phyloP scores from a whole-genome alignment of 345 rosid genomes.

The Populus ilicifolia region DNA sequence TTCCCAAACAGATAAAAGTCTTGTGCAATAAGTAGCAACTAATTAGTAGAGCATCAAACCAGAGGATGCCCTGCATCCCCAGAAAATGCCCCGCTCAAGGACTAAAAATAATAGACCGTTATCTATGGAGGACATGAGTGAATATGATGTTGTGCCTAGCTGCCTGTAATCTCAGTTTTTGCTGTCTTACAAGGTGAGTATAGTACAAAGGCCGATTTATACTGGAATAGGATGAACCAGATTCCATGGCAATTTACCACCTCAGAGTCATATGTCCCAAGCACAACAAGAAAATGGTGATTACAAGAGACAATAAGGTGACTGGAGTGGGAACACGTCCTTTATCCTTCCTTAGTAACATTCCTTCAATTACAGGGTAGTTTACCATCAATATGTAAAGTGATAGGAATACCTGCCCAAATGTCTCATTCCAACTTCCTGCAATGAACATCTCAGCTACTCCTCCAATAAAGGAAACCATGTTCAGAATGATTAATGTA shows the following conservation, averaged over 20 bases:
- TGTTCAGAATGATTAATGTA: slow-evolving; percentile 13
- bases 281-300: slow-evolving; percentile 1
- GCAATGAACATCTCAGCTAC: slow-evolving; percentile 5
- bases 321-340: slow-evolving; percentile 16
- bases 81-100: neutral
- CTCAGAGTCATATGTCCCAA: neutral
- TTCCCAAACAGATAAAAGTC: neutral
- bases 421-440: slow-evolving; percentile 4
- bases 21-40: neutral
- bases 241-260: neutral
- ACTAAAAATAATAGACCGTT: no score
- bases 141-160: no score
- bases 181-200: neutral
- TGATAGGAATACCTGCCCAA: slow-evolving; percentile 21
- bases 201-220: neutral
- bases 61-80: neutral
- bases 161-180: neutral
- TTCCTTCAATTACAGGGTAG: slow-evolving; percentile 29
- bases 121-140: no score
- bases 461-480: slow-evolving; percentile 19
- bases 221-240: neutral
- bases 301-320: slow-evolving; percentile 5
- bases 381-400: slow-evolving; percentile 20
- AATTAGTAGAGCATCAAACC: neutral
- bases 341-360: slow-evolving; percentile 22